Evolutionary conservation across 441 rosid species (phyloP).

Genomic region (Mallotus japonicus): DNA sequence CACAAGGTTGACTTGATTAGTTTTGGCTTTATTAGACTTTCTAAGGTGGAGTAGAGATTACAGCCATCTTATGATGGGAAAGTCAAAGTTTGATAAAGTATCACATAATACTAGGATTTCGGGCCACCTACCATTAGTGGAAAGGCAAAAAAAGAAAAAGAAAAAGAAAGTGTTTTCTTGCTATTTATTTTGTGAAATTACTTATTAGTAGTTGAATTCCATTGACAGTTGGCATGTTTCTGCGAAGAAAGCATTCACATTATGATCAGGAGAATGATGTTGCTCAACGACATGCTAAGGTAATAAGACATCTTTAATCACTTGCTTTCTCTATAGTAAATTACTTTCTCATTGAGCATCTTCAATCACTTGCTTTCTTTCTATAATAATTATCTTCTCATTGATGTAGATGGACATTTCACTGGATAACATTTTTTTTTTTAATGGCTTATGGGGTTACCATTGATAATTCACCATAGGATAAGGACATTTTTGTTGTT

Average conservation of each 20-base stretch:
- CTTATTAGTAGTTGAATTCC: neutral
- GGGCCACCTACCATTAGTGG: no score
- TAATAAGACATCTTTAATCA: constrained; percentile 14
- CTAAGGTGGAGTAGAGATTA: neutral
- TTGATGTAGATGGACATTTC: constrained; percentile 18
- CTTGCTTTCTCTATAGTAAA: neutral
- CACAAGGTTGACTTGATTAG: no score
- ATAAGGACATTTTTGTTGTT: no score
- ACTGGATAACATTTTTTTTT: neutral
- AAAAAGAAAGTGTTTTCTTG: no score
- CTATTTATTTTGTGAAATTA: neutral
- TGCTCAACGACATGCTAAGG: constrained; percentile 57
- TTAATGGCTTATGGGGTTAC: neutral
- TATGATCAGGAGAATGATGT: constrained; percentile 43
- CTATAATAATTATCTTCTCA: constrained; percentile 5
- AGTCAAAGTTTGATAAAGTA: neutral
- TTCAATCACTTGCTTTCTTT: neutral
- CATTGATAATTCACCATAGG: neutral
- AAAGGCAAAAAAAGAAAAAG: no score
- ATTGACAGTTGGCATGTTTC: constrained; percentile 43
- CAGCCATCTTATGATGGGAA: neutral
- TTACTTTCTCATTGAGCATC: neutral
- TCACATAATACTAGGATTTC: no score
- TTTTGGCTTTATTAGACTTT: neutral
- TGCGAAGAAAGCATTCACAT: constrained; percentile 46